Evolutionary conservation across 257 asterid genomes (phyloP), one percentile per base, ranked within the genome.

Genomic region (Solanum ossicruentum): DNA sequence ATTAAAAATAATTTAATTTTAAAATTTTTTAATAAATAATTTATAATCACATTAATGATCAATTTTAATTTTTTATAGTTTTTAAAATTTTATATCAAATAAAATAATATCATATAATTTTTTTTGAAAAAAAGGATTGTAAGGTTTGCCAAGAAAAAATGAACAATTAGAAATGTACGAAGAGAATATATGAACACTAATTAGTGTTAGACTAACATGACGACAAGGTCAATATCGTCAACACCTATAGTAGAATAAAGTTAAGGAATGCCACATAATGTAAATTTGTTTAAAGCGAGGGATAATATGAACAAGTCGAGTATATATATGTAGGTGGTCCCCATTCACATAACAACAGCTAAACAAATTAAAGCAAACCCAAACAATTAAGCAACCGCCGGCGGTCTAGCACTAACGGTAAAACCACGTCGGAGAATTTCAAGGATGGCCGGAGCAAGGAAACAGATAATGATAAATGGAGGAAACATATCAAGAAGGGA

Each of bases 371-470:
- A 28, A 36, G 43, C 20, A 11, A 43, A 18, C 67, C 32, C 13
- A 85, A 10, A 0, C 57, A 18, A 8, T 3, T 49, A 43, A 10
- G 0, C 39, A 21, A 61, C 12, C 9, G 8, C 8, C 28, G 16
- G 39, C 41, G 41, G 0, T 36, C 41, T 3, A 36, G 41, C n/a
- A 20, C 47, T 55, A 18, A 56, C 13, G 20, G 72, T 58, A 81
- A 20, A 54, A 81, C 0, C 9, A 81, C 70, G 32, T 18, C 70
- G n/a, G 84, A 80, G 39, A 56, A 81, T 17, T 56, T 18, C 10
- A 55, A 81, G 86, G 81, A 93, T 93, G 94, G 93, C 89, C 54
- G 93, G 90, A 85, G 84, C 57, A 56, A 87, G 88, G n/a, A 71
- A 86, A 86, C 75, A 43, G 6, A 88, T 80, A 84, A 86, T 81